Conservation (phyloP, 352 stramenopile species). For the Phytophthora macrochlamydospora region DNA sequence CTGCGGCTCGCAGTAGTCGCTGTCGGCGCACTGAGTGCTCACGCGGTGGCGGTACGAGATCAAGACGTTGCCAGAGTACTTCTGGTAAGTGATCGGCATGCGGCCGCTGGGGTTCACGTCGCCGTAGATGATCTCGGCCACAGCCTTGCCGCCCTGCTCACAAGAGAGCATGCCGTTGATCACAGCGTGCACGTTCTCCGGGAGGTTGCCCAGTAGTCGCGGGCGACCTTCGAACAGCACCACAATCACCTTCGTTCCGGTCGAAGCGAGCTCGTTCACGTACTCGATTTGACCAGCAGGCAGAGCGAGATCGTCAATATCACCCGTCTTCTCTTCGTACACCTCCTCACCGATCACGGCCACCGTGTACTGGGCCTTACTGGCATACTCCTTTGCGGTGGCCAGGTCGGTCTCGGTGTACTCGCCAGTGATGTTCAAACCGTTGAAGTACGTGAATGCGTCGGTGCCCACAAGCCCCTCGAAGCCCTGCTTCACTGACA, state of each 20-base stretch:
- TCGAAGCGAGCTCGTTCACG: conserved; percentile 59
- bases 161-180: conserved; percentile 75
- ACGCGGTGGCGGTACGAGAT: conserved; percentile 26
- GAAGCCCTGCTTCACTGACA: conserved; percentile 55
- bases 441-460: conserved; percentile 57
- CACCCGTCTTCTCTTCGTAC: conserved; percentile 71
- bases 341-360: conserved; percentile 35
- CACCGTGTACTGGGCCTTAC: conserved; percentile 33
- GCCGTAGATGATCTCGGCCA: conserved; percentile 73
- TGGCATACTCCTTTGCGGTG: conserved; percentile 22
- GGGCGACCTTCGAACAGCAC: conserved; percentile 77
- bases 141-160: conserved; percentile 69
- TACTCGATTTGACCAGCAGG: conserved; percentile 62
- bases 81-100: conserved; percentile 72
- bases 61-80: conserved; percentile 40
- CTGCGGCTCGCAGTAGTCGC: conserved; percentile 56
- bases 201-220: conserved; percentile 60
- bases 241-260: conserved; percentile 69
- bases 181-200: conserved; percentile 62
- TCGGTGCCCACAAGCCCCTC: conserved; percentile 25
- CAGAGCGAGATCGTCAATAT: conserved; percentile 63
- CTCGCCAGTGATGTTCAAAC: conserved; percentile 47
- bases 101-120: conserved; percentile 21
- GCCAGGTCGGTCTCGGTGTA: conserved; percentile 33
- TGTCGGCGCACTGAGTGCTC: conserved; percentile 38